Evolutionary conservation across 2,329 filamentous ascomycete genomes (phyloP), one percentile per base, ranked within the genome.

Genomic region (Monilinia laxa): DNA sequence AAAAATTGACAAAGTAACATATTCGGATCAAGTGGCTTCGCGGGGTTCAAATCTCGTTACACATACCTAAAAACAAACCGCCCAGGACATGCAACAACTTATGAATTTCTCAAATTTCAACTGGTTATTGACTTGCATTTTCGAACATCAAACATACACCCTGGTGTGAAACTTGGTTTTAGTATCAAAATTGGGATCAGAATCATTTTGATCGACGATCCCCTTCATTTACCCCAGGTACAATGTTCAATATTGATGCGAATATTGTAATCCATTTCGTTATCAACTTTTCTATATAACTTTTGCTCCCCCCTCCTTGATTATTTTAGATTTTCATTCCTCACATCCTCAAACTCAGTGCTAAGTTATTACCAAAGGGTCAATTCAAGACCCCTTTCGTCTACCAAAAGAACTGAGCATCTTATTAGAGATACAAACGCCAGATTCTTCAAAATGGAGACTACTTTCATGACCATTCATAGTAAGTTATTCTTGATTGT

Each of bases 391-490:
- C 40, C 31, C 25, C 16, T 52, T 23, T 49, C 62, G 56, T 70
- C 69, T 69, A 52, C 69, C 62, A 51, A 70, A 67, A 72, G 72
- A 70, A 70, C 74, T 75, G 74, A 75, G 73, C 72, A 75, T 75
- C 74, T 74, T 76, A 70, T 75, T 75, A 75, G 72, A 75, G 73
- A 74, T 76, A 74, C 70, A 73, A 72, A 75, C 71, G 72, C 73
- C 73, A 74, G 72, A 68, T 71, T 72, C 70, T 70, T 74, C 75
- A 77, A 76, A 70, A 91, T 92, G 90, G 90, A 93, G 79, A 90
- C 90, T 72, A 95, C 92, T 42, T 96, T 96, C 80, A 95, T 96
- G 80, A 93, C 91, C 72, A 95, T 96, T 76, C 92, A 95, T 77
- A 92, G 92, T 91, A 80, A 81, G 87, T 82, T 67, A 51, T 58